A percentile compares a stretch with the other conserved stretches of the same genome.
These are phyloP conservation scores for Candida nonsorbophila DNA, from an alignment of 805 yeast genomes.

Conservation along the genomic window DNA sequence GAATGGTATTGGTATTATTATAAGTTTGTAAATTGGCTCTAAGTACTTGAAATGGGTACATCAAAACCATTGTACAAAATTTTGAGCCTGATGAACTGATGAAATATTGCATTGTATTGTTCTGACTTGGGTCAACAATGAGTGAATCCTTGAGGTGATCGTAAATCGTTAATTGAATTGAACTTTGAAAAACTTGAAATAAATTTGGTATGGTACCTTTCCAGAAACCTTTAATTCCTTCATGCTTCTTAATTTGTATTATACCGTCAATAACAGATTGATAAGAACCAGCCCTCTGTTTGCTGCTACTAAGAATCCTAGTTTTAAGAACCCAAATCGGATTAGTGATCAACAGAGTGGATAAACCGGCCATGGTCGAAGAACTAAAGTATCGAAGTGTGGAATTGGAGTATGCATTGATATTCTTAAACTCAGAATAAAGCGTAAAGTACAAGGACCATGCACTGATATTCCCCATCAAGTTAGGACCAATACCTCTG, in stretches of 20 bases:
- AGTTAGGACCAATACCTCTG: slow-evolving; percentile 75
- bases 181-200: slow-evolving; percentile 83
- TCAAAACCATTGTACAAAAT: slow-evolving; percentile 54
- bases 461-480: slow-evolving; percentile 77
- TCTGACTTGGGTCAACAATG: slow-evolving; percentile 7
- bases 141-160: slow-evolving; percentile 59
- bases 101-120: slow-evolving; percentile 51
- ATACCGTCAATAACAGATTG: slow-evolving; percentile 54
- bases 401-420: slow-evolving; percentile 6
- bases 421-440: slow-evolving; percentile 55
- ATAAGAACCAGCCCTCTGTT: slow-evolving; percentile 47
- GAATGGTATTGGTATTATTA: slow-evolving; percentile 17
- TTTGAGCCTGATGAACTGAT: slow-evolving; percentile 66
- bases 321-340: slow-evolving; percentile 97
- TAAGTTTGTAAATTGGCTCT: slow-evolving; percentile 65
- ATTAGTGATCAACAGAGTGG: slow-evolving; percentile 75
- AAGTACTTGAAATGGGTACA: slow-evolving; percentile 83
- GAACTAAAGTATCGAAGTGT: slow-evolving; percentile 28
- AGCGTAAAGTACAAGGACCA: slow-evolving; percentile 87
- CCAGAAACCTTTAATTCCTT: slow-evolving; percentile 64
- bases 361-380: slow-evolving; percentile 56
- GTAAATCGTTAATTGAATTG: slow-evolving; percentile 80
- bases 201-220: slow-evolving; percentile 71
- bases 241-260: slow-evolving; percentile 38
- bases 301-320: slow-evolving; percentile 62